Percentiles rank a stretch among this genome's conserved stretches.
phyloP scores from a whole-genome alignment of 2,329 filamentous ascomycete species.

The Pestalotiopsis sp. region DNA sequence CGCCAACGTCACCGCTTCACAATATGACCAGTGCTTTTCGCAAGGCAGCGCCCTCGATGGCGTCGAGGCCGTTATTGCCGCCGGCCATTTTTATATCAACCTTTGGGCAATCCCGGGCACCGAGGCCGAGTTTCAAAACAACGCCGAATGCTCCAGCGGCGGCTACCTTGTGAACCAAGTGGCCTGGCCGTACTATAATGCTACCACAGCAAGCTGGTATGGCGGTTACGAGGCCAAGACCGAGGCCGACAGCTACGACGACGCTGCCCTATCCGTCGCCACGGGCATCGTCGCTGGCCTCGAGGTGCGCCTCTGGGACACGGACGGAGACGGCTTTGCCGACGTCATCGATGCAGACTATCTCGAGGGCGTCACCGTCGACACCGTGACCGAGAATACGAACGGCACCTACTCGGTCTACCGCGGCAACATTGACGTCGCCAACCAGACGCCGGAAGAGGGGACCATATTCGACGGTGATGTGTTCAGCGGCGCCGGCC shows the following conservation, averaged over 20 bases:
- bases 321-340: neutral
- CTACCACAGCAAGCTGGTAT: neutral
- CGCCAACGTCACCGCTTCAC: neutral
- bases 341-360: constrained; percentile 2
- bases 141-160: neutral
- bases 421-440: constrained; percentile 1
- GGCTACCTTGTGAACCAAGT: neutral
- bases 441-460: neutral
- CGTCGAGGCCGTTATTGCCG: neutral
- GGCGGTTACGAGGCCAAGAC: neutral
- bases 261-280: neutral
- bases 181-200: neutral
- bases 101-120: neutral
- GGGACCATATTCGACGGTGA: neutral
- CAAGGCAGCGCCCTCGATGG: neutral
- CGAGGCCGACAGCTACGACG: neutral
- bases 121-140: neutral
- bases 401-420: constrained; percentile 2
- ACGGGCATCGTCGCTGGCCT: neutral
- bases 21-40: neutral
- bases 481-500: neutral
- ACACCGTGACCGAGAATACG: neutral
- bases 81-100: neutral
- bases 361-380: neutral
- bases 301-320: constrained; percentile 1